These are phyloP conservation scores for Zostera marina DNA, from an alignment of 116 monocot genomes.

Conservation along the genomic window DNA sequence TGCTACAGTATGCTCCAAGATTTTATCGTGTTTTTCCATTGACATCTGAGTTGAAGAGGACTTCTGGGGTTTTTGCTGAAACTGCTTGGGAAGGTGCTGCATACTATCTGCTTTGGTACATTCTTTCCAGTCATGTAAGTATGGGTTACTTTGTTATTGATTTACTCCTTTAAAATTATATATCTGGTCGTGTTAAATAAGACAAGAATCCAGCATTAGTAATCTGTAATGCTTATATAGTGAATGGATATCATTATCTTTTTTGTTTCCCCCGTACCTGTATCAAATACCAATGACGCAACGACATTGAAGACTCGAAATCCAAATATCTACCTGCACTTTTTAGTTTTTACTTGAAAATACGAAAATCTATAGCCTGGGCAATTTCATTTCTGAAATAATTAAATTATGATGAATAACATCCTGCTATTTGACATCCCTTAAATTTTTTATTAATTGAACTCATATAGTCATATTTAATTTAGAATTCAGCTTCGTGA, in stretches of 20 bases:
- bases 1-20: conserved; percentile 80
- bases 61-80: conserved; percentile 77
- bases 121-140: conserved; percentile 94
- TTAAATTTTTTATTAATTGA: not conserved
- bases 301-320: too few species aligned
- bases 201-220: too few species aligned
- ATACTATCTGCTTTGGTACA: conserved; percentile 79
- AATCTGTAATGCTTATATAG: too few species aligned
- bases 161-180: too few species aligned
- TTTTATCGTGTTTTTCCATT: conserved; percentile 58
- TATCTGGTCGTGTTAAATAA: too few species aligned
- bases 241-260: too few species aligned
- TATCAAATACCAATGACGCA: too few species aligned
- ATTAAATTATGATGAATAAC: not conserved
- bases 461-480: not conserved
- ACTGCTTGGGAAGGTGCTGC: conserved; percentile 85
- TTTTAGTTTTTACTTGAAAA: not conserved
- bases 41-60: conserved; percentile 76
- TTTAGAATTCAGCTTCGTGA: not conserved
- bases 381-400: not conserved
- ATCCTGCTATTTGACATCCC: not conserved
- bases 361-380: not conserved
- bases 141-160: not conserved
- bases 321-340: too few species aligned
- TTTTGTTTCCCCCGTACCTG: too few species aligned